Percentiles rank a stretch among this genome's conserved stretches.
Conservation (phyloP, 495 filamentous ascomycete species). For the Penicillium angulare region DNA sequence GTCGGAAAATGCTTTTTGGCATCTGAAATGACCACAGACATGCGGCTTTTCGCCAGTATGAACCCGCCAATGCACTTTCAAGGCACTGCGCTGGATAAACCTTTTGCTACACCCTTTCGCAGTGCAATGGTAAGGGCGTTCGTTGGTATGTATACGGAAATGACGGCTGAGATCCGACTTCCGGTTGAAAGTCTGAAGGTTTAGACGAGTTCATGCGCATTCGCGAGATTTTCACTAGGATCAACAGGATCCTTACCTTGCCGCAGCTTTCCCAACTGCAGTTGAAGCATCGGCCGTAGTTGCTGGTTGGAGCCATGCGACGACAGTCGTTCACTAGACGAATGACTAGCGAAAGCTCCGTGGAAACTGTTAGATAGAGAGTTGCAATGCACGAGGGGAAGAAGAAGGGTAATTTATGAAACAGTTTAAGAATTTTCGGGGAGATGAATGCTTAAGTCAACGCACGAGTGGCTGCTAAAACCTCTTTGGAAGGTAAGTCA, state of each 20-base stretch:
- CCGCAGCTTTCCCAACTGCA: constrained; percentile 48
- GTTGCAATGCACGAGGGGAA: no score
- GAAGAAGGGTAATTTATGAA: no score
- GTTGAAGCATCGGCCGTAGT: constrained; percentile 47
- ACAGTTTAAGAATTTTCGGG: no score
- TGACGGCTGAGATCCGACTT: constrained; percentile 89
- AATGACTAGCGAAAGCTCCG: no score
- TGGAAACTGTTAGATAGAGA: no score
- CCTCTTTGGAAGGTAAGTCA: no score
- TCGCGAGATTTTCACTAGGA: no score
- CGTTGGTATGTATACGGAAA: constrained; percentile 88
- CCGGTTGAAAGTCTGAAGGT: constrained; percentile 77
- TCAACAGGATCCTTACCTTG: no score
- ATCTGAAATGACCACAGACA: constrained; percentile 72
- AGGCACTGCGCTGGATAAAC: constrained; percentile 85
- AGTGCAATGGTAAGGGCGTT: constrained; percentile 75
- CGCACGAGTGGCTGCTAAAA: no score
- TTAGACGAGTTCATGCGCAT: no score
- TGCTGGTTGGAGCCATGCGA: constrained; percentile 47
- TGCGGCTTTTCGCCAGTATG: constrained; percentile 92
- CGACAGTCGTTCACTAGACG: no score
- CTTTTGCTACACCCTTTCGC: constrained; percentile 74
- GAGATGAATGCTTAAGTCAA: no score
- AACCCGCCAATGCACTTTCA: constrained; percentile 82
- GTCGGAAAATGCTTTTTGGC: constrained; percentile 83